Evolutionary conservation across 1,284 basidiomycete genomes (phyloP), one percentile per base, ranked within the genome.

Genomic region (Marasmius tenuissimus): DNA sequence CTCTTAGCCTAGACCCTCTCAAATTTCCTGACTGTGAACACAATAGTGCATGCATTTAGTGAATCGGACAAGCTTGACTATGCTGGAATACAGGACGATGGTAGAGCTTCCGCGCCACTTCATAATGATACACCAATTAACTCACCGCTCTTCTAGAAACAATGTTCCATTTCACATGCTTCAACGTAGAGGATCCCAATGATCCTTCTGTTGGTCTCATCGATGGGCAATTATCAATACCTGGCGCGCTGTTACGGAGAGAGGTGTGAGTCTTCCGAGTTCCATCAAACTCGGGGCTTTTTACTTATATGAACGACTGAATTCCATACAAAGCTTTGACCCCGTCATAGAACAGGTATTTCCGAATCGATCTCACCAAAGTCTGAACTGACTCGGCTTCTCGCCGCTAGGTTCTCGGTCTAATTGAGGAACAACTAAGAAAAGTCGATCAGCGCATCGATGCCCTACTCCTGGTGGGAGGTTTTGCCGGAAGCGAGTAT

Each of bases 31-130:
- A 62, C n/a, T 20, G 54, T 56, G 61, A 35, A 60, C 47, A 48
- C 45, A 16, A 58, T 48, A 83, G 81, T 92, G 89, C 88, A 92
- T 68, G 85, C 88, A 2, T 93, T 93, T 68, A 88, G 88, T 65
- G 91, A 94, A 73, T 89, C 89, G n/a, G 91, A 94, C 70, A 94
- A 94, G 72, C 75, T 92, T 57, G 81, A 82, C 35, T 93, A 90
- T 69, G 78, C 73, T 63, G 92, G 92, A 18, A 79, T 85, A 58
- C 73, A 75, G 37, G 92, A 94, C 71, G 92, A 93, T 70, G 85
- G 90, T 58, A 40, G 12, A 59, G 59, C 18, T 37, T 27, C 27
- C 27, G 27, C 27, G 27, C 27, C 27, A 27, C 27, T 27, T 4
- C 27, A 27, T 27, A 27, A 27, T 27, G 27, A 27, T 27, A 27